Evolutionary conservation across 305 asterid species (phyloP).

Genomic region (Fraxinus paxiana): DNA sequence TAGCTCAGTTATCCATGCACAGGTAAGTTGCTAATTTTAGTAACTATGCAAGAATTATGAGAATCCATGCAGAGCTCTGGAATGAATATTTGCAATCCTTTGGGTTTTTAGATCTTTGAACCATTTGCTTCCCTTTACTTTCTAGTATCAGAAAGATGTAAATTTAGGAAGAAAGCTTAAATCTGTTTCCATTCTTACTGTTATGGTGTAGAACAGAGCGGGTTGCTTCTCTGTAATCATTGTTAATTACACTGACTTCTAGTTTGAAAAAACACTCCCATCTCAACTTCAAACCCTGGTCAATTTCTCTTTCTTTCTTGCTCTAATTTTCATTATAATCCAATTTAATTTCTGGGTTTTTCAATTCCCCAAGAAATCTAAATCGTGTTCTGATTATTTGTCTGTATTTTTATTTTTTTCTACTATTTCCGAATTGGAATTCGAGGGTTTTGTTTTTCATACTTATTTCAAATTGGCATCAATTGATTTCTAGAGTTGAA

Average conservation of each 20-base stretch:
- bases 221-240: background rate
- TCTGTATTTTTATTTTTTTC: background rate
- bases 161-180: background rate
- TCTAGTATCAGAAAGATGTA: background rate
- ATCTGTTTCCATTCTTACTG: background rate
- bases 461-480: background rate
- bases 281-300: background rate
- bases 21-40: constrained; percentile 37
- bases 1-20: constrained; percentile 97
- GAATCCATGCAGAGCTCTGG: background rate
- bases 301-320: background rate
- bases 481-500: background rate
- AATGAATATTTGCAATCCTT: background rate
- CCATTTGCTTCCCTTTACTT: background rate
- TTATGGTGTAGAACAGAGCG: background rate
- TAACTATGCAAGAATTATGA: background rate
- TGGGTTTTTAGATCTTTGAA: background rate
- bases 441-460: background rate
- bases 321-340: background rate
- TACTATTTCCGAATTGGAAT: background rate
- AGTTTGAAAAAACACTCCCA: background rate
- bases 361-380: background rate
- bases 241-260: background rate
- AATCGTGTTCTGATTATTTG: background rate
- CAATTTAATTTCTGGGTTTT: background rate